These are phyloP conservation scores for Suillus subluteus DNA, from an alignment of 768 basidiomycete genomes.

Conservation along the genomic window DNA sequence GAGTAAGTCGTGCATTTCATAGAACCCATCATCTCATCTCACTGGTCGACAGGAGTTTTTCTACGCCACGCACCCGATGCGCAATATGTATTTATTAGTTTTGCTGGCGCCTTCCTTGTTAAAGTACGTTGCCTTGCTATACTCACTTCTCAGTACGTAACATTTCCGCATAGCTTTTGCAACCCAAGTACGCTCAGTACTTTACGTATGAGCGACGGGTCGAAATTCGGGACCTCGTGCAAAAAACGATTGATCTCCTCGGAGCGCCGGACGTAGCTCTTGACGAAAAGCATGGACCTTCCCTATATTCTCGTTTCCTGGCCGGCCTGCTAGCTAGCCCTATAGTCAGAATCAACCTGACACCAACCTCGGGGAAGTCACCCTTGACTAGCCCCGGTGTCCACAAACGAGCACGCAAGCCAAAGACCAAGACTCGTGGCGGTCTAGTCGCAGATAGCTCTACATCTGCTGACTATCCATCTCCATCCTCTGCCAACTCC, in stretches of 20 bases:
- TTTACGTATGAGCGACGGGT: slow-evolving; percentile 59
- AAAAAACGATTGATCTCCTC: slow-evolving; percentile 68
- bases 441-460: slow-evolving; percentile 9
- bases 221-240: slow-evolving; percentile 66
- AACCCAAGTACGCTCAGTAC: slow-evolving; percentile 70
- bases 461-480: slow-evolving; percentile 38
- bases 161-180: slow-evolving; percentile 56
- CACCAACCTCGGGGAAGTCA: neutral
- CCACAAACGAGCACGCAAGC: neutral
- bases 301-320: slow-evolving; percentile 80
- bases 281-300: slow-evolving; percentile 82
- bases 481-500: slow-evolving; percentile 34
- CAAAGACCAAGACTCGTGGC: neutral
- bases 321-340: slow-evolving; percentile 62
- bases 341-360: neutral
- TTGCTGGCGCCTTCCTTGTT: slow-evolving; percentile 81
- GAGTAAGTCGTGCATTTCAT: slow-evolving; percentile 40
- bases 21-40: neutral
- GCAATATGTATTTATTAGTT: slow-evolving; percentile 78
- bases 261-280: slow-evolving; percentile 72
- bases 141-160: neutral
- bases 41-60: slow-evolving; percentile 45
- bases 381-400: neutral
- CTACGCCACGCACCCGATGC: slow-evolving; percentile 79
- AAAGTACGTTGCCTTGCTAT: slow-evolving; percentile 52